phyloP scores from a whole-genome alignment of 192 early-diverging fungal genomes.

The Coemansia sp. region DNA sequence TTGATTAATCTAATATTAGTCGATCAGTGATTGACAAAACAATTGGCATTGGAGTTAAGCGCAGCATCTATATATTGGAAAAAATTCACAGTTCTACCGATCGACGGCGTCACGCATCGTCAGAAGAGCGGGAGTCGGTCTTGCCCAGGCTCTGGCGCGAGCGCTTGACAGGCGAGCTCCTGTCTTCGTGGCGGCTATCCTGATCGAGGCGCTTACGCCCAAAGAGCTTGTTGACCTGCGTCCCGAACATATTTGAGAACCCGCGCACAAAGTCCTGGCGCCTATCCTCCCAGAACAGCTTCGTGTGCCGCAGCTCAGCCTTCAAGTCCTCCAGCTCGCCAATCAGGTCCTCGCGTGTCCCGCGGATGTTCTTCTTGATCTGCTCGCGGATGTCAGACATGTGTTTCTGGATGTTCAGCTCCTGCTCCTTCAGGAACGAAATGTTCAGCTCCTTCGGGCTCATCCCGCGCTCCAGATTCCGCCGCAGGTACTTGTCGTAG shows the following conservation, averaged over 20 bases:
- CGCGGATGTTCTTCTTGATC: constrained; percentile 67
- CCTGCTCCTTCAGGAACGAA: constrained; percentile 78
- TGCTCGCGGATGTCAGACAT: constrained; percentile 68
- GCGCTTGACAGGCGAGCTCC: constrained; percentile 23
- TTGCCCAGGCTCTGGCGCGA: constrained; percentile 21
- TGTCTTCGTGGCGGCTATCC: neutral
- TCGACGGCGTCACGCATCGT: neutral
- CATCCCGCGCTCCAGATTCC: constrained; percentile 84
- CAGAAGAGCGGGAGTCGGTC: neutral
- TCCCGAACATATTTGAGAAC: constrained; percentile 66
- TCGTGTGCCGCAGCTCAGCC: constrained; percentile 63
- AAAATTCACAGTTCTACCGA: constrained; percentile 10
- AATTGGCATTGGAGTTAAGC: neutral
- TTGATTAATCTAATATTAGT: neutral
- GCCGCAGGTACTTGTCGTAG: constrained; percentile 79
- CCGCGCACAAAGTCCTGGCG: constrained; percentile 74
- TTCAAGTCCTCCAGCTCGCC: constrained; percentile 65
- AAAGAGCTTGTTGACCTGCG: constrained; percentile 53
- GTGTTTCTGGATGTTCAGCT: constrained; percentile 73
- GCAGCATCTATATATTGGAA: neutral
- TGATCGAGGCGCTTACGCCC: constrained; percentile 28
- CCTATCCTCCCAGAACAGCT: constrained; percentile 71
- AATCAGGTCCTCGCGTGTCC: constrained; percentile 62
- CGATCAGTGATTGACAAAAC: too few species aligned
- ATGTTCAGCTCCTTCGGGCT: constrained; percentile 80